Evolutionary conservation across 345 rosid genomes (phyloP).

Genomic region (Salix dunnii): DNA sequence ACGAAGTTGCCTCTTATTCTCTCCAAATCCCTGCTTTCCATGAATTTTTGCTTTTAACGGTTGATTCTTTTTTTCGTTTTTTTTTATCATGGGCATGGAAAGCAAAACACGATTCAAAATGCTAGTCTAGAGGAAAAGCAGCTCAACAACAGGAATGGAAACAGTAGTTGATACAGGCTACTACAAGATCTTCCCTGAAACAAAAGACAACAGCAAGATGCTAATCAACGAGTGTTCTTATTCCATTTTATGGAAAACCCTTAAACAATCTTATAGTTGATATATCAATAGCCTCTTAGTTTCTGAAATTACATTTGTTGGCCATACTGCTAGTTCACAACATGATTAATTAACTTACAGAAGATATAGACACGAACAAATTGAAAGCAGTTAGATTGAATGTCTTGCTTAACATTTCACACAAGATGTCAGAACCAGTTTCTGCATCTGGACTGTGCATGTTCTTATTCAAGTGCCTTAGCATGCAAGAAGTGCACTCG

Average conservation of each 20-base stretch:
- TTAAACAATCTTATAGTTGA: background rate
- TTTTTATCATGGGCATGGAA: background rate
- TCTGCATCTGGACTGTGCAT: background rate
- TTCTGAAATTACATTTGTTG: background rate
- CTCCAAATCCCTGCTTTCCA: background rate
- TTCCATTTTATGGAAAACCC: background rate
- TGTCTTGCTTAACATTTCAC: background rate
- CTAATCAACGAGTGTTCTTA: background rate
- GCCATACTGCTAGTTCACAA: background rate
- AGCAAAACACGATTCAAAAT: conserved; percentile 3
- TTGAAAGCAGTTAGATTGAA: background rate
- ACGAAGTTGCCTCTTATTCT: conserved; percentile 3
- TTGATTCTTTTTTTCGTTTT: background rate
- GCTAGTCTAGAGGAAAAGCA: background rate
- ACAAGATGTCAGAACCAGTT: background rate
- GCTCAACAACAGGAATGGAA: background rate
- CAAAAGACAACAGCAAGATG: background rate
- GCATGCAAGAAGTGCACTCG: background rate
- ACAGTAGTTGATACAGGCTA: background rate
- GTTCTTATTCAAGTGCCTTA: background rate
- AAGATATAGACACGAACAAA: background rate
- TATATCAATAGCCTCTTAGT: background rate
- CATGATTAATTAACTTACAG: background rate
- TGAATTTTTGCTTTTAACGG: background rate
- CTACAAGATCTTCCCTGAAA: conserved; percentile 1